Evolutionary conservation across 331 rosid genomes (phyloP).

Genomic region (Telfairia occidentalis): DNA sequence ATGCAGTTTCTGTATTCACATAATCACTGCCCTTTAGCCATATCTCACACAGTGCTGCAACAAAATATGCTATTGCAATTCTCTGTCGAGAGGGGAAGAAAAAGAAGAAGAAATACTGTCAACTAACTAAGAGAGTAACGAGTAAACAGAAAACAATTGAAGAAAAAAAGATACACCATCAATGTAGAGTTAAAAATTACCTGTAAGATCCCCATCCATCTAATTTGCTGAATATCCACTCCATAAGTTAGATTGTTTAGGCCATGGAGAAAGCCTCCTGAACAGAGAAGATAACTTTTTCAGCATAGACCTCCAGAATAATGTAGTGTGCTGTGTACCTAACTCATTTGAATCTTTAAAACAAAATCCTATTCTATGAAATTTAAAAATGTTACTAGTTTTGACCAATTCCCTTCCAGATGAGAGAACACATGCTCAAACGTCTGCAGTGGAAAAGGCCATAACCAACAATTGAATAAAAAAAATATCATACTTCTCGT

Average conservation of each 20-base stretch:
- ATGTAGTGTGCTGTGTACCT: neutral
- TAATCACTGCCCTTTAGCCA: conserved; percentile 61
- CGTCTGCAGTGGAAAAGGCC: neutral
- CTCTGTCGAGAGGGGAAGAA: conserved; percentile 37
- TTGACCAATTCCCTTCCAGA: neutral
- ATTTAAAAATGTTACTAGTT: neutral
- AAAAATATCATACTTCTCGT: conserved; percentile 9
- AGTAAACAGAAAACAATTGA: neutral
- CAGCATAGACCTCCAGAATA: conserved; percentile 4
- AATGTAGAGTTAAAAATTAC: conserved; percentile 21
- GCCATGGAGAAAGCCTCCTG: conserved; percentile 88
- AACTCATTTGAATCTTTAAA: neutral
- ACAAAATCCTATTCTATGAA: neutral
- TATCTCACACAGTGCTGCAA: conserved; percentile 77
- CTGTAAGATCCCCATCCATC: conserved; percentile 89
- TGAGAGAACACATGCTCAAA: conserved; percentile 10
- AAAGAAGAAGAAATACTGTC: neutral
- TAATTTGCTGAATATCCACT: conserved; percentile 59
- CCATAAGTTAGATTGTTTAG: conserved; percentile 61
- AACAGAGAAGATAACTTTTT: conserved; percentile 7
- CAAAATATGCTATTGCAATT: conserved; percentile 69
- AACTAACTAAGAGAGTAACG: neutral
- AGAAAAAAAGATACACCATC: neutral
- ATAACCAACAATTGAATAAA: neutral
- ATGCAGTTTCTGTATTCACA: conserved; percentile 47